Evolutionary conservation across 257 asterid genomes (phyloP), one percentile per base, ranked within the genome.

Genomic region (Gentiana straminea): DNA sequence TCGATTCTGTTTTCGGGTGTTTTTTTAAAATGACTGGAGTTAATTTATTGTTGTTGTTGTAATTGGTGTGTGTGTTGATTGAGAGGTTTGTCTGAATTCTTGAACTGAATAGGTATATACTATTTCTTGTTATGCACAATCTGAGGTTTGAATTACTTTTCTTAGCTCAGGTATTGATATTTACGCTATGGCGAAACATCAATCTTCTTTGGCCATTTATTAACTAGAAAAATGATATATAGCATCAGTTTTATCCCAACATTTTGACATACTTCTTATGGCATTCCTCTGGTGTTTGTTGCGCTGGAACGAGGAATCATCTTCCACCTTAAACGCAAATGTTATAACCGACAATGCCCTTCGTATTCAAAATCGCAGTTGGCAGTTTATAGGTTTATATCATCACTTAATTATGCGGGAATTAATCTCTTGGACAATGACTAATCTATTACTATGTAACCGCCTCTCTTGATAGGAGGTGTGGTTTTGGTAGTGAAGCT

Each of bases 101-200:
- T 52, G 13, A 38, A 9, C 9, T 63, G 50, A 15, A 33, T 64
- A 49, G 49, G 5, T 49, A 8, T 15, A 60, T 35, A 35, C 36
- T 34, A 50, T 13, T 49, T 33, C 2, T 57, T 13, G 37, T 9
- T 47, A 35, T 41, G 45, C 8, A 39, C 7, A 13, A 61, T 50
- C 65, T 61, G 50, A 33, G 44, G 4, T 61, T n/a, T 33, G n/a
- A 41, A 12, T 41, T 61, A 51, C 33, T 11, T n/a, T 24, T n/a
- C 33, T 6, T 38, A 45, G 52, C 52, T 10, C 6, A 57, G 10
- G 32, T 39, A 33, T 45, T 11, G 52, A 6, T 33, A 1, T 4
- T 10, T 32, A 58, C 51, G 9, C 8, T 33, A 43, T 5, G 44
- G 8, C 33, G 9, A 47, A 2, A 9, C 55, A 50, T 15, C 38